These are phyloP conservation scores for Solanum habrochaites DNA, from an alignment of 257 asterid genomes.

Conservation along the genomic window DNA sequence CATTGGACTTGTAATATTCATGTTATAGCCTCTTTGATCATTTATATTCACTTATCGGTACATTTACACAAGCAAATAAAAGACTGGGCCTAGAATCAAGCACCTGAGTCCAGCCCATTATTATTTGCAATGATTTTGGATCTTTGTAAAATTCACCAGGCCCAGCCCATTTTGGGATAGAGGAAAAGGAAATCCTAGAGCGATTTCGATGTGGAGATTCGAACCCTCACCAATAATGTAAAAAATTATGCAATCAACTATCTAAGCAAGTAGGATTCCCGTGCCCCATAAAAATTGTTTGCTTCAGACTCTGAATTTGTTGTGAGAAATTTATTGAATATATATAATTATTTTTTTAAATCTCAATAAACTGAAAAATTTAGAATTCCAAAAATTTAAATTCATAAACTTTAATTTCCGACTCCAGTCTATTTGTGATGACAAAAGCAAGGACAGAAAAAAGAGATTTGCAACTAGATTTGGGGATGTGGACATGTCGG, in stretches of 20 bases:
- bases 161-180: neutral
- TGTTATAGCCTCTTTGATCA: neutral
- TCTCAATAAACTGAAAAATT: neutral
- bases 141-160: neutral
- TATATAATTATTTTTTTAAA: neutral
- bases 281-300: neutral
- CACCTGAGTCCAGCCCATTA: neutral
- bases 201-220: neutral
- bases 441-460: neutral
- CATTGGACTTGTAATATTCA: too few species aligned
- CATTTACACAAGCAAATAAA: neutral
- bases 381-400: too few species aligned
- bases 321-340: neutral
- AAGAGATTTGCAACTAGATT: slow-evolving; percentile 1
- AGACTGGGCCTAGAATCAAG: neutral
- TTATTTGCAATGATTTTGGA: neutral
- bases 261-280: neutral
- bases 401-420: neutral
- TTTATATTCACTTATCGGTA: neutral
- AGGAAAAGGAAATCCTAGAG: neutral
- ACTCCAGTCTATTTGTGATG: neutral
- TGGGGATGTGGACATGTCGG: slow-evolving; percentile 8
- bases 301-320: neutral
- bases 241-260: neutral
- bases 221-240: neutral